These are phyloP conservation scores for Trichothecium roseum DNA, from an alignment of 2,329 filamentous ascomycete species.

Conservation along the genomic window DNA sequence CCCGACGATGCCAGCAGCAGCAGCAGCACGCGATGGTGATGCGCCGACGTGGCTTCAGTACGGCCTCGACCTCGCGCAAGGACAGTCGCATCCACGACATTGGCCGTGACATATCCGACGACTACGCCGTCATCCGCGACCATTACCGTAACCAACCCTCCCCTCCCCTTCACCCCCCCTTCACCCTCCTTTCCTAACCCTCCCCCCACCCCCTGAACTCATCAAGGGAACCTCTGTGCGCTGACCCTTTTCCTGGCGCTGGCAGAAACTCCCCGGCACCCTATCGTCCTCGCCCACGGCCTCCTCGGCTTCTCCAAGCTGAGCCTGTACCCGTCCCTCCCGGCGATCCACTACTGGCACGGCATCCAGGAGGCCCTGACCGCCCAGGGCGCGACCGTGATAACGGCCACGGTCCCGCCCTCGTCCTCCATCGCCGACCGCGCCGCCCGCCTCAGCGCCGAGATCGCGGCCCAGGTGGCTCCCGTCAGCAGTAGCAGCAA, in stretches of 20 bases:
- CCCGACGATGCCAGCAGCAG: too few relatives aligned
- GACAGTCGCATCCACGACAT: constrained; percentile 24
- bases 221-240: constrained; percentile 9
- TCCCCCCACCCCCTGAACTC: constrained; percentile 7
- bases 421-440: constrained; percentile 50
- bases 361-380: constrained; percentile 49
- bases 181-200: constrained; percentile 6
- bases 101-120: constrained; percentile 31
- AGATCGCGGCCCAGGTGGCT: constrained; percentile 36
- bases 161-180: constrained; percentile 1
- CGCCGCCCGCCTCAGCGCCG: constrained; percentile 43
- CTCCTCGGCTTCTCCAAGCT: constrained; percentile 54
- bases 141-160: constrained; percentile 27
- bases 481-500: constrained; percentile 3
- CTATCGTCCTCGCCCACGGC: constrained; percentile 56
- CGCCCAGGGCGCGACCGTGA: constrained; percentile 42
- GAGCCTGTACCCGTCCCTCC: constrained; percentile 37
- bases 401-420: constrained; percentile 51
- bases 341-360: constrained; percentile 53
- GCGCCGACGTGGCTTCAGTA: constrained; percentile 2
- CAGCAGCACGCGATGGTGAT: too few relatives aligned
- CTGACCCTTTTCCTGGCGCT: constrained; percentile 7
- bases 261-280: constrained; percentile 44
- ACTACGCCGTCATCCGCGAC: constrained; percentile 33
- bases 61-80: constrained; percentile 5